These are phyloP conservation scores for Aspergillus campestris DNA, from an alignment of 495 filamentous ascomycete species.

Conservation along the genomic window DNA sequence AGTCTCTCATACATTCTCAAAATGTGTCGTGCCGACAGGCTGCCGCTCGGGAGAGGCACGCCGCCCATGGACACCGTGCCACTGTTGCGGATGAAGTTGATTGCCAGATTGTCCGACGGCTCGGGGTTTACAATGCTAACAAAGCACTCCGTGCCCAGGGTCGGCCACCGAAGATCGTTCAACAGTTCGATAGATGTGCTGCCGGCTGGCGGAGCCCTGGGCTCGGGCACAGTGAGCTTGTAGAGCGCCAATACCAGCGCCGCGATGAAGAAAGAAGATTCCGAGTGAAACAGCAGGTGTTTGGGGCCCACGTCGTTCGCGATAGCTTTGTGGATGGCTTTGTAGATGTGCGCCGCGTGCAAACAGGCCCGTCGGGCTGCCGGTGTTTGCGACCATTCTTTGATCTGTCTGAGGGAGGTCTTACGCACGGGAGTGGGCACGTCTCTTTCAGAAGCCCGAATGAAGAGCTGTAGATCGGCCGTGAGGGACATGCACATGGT, in stretches of 20 bases:
- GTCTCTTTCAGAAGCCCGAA: conserved; percentile 39
- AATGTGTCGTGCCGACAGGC: conserved; percentile 40
- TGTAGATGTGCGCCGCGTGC: conserved; percentile 46
- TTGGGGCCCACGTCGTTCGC: too few relatives aligned
- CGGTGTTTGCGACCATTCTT: conserved; percentile 43
- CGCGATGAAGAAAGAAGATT: conserved; percentile 40
- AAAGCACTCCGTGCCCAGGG: conserved; percentile 34
- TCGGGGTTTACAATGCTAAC: conserved; percentile 33
- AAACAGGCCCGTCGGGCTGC: conserved; percentile 40
- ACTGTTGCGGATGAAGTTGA: conserved; percentile 45
- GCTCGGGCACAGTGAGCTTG: conserved; percentile 38
- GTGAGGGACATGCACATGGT: conserved; percentile 46
- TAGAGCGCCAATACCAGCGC: conserved; percentile 44
- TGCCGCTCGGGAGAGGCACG: conserved; percentile 38
- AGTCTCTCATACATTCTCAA: conserved; percentile 43
- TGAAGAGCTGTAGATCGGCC: conserved; percentile 43
- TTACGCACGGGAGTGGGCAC: conserved; percentile 36
- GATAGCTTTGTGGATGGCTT: conserved; percentile 39
- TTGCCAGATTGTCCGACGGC: conserved; percentile 26
- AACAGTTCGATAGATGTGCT: conserved; percentile 38
- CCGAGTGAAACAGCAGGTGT: conserved; percentile 40
- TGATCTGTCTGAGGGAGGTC: conserved; percentile 42
- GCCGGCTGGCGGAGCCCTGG: conserved; percentile 17
- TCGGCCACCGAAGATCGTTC: conserved; percentile 42
- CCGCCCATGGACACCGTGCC: conserved; percentile 41